Evolutionary conservation across 148 eudicot genomes (phyloP).

Genomic region (Pharnaceum exiguum): DNA sequence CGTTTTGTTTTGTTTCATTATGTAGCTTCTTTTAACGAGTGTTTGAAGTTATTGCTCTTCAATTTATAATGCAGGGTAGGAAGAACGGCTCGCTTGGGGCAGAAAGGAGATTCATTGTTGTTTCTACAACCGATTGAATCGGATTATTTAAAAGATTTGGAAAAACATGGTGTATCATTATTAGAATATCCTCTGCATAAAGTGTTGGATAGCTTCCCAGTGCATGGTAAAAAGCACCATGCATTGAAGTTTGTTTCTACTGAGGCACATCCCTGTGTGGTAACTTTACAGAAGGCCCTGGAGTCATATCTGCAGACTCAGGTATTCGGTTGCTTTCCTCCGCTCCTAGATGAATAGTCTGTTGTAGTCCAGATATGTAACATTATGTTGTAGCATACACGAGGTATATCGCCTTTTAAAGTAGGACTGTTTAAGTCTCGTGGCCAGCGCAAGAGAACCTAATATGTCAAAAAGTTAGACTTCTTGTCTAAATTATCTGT

Average conservation of each 20-base stretch:
- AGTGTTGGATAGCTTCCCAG: slow-evolving; percentile 65
- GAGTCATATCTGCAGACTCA: slow-evolving; percentile 48
- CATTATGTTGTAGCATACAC: background rate
- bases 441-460: too few relatives aligned
- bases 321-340: slow-evolving; percentile 32
- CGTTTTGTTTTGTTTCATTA: too few relatives aligned
- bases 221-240: slow-evolving; percentile 45
- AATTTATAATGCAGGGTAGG: slow-evolving; percentile 68
- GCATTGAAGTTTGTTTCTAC: slow-evolving; percentile 50
- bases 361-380: background rate
- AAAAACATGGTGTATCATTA: slow-evolving; percentile 71
- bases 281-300: slow-evolving; percentile 69
- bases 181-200: slow-evolving; percentile 73
- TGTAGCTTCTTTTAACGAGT: too few relatives aligned
- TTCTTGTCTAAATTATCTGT: too few relatives aligned
- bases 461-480: too few relatives aligned
- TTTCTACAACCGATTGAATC: slow-evolving; percentile 81
- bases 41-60: background rate
- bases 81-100: slow-evolving; percentile 97
- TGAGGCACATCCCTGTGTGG: slow-evolving; percentile 92
- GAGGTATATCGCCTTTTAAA: background rate
- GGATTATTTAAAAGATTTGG: slow-evolving; percentile 76
- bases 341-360: background rate
- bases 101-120: slow-evolving; percentile 82
- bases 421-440: background rate